Evolutionary conservation across 148 eudicot genomes (phyloP), one percentile per base, ranked within the genome.

Genomic region (Vaccinium vitisidaea): DNA sequence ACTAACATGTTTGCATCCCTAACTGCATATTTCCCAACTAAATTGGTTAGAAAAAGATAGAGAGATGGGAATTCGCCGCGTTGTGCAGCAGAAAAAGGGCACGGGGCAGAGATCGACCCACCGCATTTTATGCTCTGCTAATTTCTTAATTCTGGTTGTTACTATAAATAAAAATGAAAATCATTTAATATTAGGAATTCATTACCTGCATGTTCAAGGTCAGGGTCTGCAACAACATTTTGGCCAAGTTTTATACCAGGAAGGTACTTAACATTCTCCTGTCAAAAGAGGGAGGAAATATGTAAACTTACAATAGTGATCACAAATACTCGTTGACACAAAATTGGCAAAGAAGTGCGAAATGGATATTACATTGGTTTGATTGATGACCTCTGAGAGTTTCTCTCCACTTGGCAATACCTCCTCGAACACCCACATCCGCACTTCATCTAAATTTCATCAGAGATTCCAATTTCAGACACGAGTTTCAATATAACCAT

Each of bases 341-440:
- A 52, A 18, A 69, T 6, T 19, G 5, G 46, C 63, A 12, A 70
- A 18, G 53, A 75, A 23, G n/a, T 19, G 46, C 11, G 12, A 75
- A 55, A 25, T 25, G 30, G 10, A 3, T n/a, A 80, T 92, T 92
- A 97, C 99, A 88, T 95, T 93, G 84, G 98, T 89, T 81, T 85
- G 88, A 84, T 97, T 95, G 86, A 97, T 95, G 86, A 92, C 90
- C 52, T 90, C 86, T 1, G 98, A 90, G 87, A 97, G 94, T 80
- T 90, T 94, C 87, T 90, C 93, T 11, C 98, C 99, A 80, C 77
- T 87, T 15, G 96, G 94, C 87, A 97, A 83, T 11, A 81, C 90
- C 91, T 97, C 99, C 88, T 97, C 99, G 80, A 85, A 91, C 18
- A 97, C 98, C 99, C 99, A 97, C 99, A 97, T 95, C 89, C 90